phyloP scores from a whole-genome alignment of 2,329 filamentous ascomycete genomes.

The Venturia oleaginea region DNA sequence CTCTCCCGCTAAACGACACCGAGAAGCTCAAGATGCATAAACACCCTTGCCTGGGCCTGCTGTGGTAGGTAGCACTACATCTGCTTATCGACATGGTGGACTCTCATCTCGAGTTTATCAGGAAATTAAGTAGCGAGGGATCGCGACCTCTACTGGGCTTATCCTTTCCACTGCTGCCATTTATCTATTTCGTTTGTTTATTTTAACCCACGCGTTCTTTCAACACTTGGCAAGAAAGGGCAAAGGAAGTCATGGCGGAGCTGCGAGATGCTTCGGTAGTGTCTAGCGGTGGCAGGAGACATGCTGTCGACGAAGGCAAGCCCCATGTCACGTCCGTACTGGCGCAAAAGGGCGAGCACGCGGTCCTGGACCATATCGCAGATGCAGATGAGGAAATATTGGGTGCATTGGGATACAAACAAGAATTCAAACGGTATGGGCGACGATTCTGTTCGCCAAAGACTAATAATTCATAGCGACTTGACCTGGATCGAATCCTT shows the following conservation, averaged over 20 bases:
- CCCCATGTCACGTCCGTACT: conserved; percentile 12
- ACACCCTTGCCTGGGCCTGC: not conserved
- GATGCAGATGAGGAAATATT: conserved; percentile 51
- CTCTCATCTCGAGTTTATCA: not conserved
- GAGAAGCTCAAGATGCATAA: not conserved
- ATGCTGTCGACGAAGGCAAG: not conserved
- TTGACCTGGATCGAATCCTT: conserved; percentile 56
- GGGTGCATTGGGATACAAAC: conserved; percentile 52
- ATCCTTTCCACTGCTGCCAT: not conserved
- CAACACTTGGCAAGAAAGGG: not conserved
- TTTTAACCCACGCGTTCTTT: not conserved
- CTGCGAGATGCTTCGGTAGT: not conserved
- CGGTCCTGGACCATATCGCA: conserved; percentile 12
- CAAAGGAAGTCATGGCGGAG: not conserved
- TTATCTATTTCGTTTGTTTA: not conserved
- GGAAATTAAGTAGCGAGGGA: not conserved
- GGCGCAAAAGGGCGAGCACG: conserved; percentile 9
- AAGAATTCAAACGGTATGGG: conserved; percentile 51
- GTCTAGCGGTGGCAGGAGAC: not conserved
- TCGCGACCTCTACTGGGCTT: not conserved
- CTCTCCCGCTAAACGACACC: not conserved
- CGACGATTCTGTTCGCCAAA: conserved; percentile 66
- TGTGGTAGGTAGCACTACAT: not conserved
- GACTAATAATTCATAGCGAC: conserved; percentile 1
- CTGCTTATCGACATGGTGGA: not conserved